phyloP scores from a whole-genome alignment of 805 yeast species.

The Starmerella geochares region DNA sequence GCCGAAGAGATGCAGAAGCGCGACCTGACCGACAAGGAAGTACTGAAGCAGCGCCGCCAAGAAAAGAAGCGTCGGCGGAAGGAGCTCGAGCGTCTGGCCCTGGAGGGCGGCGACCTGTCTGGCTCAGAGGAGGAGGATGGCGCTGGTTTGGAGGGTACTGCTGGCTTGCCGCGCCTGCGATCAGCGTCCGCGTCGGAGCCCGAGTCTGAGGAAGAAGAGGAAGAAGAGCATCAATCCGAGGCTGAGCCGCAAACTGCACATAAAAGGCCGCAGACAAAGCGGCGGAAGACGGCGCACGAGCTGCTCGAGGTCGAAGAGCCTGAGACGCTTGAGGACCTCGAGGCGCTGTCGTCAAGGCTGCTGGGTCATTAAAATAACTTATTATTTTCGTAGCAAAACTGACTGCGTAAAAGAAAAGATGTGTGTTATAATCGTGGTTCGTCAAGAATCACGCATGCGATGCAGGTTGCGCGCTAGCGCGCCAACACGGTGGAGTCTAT shows the following conservation, averaged over 20 bases:
- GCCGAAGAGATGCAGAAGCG: conserved; percentile 54
- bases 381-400: not conserved
- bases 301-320: conserved; percentile 77
- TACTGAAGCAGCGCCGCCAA: conserved; percentile 64
- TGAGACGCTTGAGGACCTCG: conserved; percentile 84
- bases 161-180: conserved; percentile 16
- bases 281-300: conserved; percentile 21
- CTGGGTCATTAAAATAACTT: conserved; percentile 17
- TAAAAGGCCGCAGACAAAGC: conserved; percentile 1
- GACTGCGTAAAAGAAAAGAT: not conserved
- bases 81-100: conserved; percentile 59
- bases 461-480: too few relatives aligned
- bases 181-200: conserved; percentile 5
- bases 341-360: conserved; percentile 41
- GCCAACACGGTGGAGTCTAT: too few relatives aligned
- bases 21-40: conserved; percentile 66
- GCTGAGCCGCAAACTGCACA: not conserved
- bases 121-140: conserved; percentile 7
- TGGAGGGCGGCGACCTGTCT: conserved; percentile 30
- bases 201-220: too few relatives aligned
- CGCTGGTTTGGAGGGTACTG: conserved; percentile 15
- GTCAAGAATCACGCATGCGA: too few relatives aligned
- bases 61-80: conserved; percentile 85
- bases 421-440: not conserved
- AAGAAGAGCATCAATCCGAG: not conserved